phyloP scores from a whole-genome alignment of 2,329 filamentous ascomycete genomes.

The Talaromyces atroroseus region DNA sequence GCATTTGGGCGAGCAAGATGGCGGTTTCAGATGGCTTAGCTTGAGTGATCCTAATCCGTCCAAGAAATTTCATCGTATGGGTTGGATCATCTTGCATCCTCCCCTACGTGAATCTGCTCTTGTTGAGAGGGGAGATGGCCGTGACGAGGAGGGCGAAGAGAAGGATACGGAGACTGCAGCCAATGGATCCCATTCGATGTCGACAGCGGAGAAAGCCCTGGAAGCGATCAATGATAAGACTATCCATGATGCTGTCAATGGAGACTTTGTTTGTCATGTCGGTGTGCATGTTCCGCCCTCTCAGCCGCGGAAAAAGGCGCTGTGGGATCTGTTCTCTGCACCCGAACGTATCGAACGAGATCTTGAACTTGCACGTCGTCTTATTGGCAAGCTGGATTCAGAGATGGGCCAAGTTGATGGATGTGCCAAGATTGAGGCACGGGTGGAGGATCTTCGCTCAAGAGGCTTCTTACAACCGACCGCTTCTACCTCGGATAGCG shows the following conservation, averaged over 20 bases:
- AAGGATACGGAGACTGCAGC: constrained; percentile 36
- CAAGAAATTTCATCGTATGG: constrained; percentile 95
- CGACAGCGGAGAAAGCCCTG: constrained; percentile 75
- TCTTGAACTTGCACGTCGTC: constrained; percentile 70
- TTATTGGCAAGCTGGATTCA: constrained; percentile 78
- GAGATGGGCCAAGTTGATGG: constrained; percentile 78
- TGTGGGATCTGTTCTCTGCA: constrained; percentile 94
- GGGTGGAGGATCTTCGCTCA: constrained; percentile 72
- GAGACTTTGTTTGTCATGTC: constrained; percentile 96
- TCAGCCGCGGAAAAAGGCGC: constrained; percentile 83
- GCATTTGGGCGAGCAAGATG: constrained; percentile 82
- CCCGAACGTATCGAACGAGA: constrained; percentile 92
- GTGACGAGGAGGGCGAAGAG: constrained; percentile 61
- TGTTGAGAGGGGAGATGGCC: constrained; percentile 66
- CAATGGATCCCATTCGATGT: constrained; percentile 24
- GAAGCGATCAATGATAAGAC: constrained; percentile 97
- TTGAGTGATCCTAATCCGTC: constrained; percentile 94
- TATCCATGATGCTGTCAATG: constrained; percentile 86
- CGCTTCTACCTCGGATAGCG: constrained; percentile 34
- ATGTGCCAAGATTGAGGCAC: constrained; percentile 73
- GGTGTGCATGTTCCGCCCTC: constrained; percentile 87
- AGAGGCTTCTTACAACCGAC: constrained; percentile 70
- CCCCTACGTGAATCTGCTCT: constrained; percentile 61
- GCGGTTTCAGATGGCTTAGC: constrained; percentile 92
- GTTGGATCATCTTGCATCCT: constrained; percentile 94